These are phyloP conservation scores for Dipteronia dyeriana DNA, from an alignment of 345 rosid species.

Conservation along the genomic window DNA sequence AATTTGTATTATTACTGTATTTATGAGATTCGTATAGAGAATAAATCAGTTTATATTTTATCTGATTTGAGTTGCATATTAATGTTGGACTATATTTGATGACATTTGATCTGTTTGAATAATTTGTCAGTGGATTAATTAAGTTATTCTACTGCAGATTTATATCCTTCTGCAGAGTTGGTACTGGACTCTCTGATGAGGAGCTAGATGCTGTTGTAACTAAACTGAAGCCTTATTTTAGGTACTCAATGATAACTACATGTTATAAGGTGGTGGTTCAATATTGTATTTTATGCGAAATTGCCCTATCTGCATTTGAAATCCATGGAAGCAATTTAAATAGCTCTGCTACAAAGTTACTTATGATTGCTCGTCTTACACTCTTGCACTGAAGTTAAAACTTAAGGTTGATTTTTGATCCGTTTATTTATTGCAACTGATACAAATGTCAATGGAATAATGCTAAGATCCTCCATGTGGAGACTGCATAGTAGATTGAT, in stretches of 20 bases:
- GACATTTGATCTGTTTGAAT: neutral
- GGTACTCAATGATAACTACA: constrained; percentile 40
- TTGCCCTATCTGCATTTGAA: neutral
- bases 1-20: neutral
- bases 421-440: neutral
- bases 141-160: constrained; percentile 57
- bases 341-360: constrained; percentile 8
- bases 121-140: neutral
- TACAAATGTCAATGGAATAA: neutral
- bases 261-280: constrained; percentile 10
- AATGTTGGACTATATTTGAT: neutral
- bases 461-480: neutral
- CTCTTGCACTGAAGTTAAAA: neutral
- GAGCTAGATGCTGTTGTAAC: constrained; percentile 76
- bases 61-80: neutral
- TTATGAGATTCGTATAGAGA: neutral
- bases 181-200: constrained; percentile 88
- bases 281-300: neutral
- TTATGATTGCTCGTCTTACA: neutral
- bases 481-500: neutral
- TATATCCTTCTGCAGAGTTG: constrained; percentile 94
- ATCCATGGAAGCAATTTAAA: constrained; percentile 12
- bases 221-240: constrained; percentile 91
- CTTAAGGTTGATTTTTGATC: neutral
- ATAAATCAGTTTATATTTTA: neutral